These are phyloP conservation scores for Solanum clarkiae DNA, from an alignment of 257 asterid species.

Conservation along the genomic window DNA sequence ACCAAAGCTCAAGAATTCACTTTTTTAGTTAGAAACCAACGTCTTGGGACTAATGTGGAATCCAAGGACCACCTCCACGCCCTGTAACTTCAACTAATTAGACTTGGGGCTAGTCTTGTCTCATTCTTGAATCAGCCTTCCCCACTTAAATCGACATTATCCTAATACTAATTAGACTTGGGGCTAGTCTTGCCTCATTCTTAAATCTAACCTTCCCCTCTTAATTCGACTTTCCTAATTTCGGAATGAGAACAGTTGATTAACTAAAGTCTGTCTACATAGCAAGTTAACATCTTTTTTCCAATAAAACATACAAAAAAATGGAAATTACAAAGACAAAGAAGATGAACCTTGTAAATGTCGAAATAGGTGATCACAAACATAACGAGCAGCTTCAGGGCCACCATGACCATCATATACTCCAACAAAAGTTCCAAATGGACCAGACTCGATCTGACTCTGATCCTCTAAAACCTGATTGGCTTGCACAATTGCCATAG, in stretches of 20 bases:
- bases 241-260: neutral
- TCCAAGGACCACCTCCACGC: neutral
- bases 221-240: neutral
- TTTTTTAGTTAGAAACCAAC: neutral
- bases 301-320: neutral
- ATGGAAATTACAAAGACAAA: neutral
- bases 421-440: conserved; percentile 78
- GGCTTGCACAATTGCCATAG: conserved; percentile 90
- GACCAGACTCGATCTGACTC: conserved; percentile 87
- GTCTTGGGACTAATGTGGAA: neutral
- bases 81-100: neutral
- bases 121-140: neutral
- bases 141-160: neutral
- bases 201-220: neutral
- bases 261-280: neutral
- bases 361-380: conserved; percentile 61
- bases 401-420: conserved; percentile 92
- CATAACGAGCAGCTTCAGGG: conserved; percentile 67
- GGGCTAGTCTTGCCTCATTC: neutral
- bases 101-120: neutral
- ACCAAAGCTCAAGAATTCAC: neutral
- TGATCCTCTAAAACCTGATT: conserved; percentile 82
- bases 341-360: conserved; percentile 51
- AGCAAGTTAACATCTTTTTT: neutral
- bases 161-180: neutral